These are phyloP conservation scores for Tylopilus felleus DNA, from an alignment of 768 basidiomycete genomes.

Conservation along the genomic window DNA sequence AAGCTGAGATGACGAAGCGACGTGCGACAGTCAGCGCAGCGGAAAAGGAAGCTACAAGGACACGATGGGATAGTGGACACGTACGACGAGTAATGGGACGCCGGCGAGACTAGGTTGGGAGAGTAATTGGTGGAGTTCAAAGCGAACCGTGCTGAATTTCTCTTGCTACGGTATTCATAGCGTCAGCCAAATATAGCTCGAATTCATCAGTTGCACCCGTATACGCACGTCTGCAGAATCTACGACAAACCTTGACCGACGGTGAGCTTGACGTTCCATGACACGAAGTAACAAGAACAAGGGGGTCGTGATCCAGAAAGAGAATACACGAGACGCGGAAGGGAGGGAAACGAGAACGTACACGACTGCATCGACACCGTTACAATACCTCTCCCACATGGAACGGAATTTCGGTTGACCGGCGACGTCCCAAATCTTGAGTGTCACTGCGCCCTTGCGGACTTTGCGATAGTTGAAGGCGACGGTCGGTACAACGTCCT, in stretches of 20 bases:
- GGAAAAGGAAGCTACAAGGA: background rate
- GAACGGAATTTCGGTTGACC: constrained; percentile 92
- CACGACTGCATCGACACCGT: constrained; percentile 91
- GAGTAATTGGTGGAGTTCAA: constrained; percentile 80
- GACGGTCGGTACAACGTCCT: constrained; percentile 95
- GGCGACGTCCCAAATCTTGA: constrained; percentile 96
- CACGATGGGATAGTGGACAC: constrained; percentile 25
- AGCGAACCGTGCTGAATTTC: constrained; percentile 78
- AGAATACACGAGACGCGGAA: background rate
- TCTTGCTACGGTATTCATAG: constrained; percentile 48
- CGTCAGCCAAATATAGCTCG: constrained; percentile 1
- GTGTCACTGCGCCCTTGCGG: constrained; percentile 81
- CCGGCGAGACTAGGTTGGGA: constrained; percentile 60
- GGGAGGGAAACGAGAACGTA: constrained; percentile 36
- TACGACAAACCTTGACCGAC: constrained; percentile 72
- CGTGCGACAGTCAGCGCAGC: background rate
- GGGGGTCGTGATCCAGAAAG: background rate
- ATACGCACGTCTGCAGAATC: constrained; percentile 80
- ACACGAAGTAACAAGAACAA: too few relatives aligned
- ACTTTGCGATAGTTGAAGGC: constrained; percentile 91
- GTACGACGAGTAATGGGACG: constrained; percentile 79
- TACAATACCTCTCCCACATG: constrained; percentile 95
- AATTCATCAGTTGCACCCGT: background rate
- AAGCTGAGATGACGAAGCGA: constrained; percentile 42
- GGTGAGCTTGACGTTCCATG: constrained; percentile 16